Evolutionary conservation across 2,329 filamentous ascomycete genomes (phyloP), one percentile per base, ranked within the genome.

Genomic region (Fusarium oxysporum): DNA sequence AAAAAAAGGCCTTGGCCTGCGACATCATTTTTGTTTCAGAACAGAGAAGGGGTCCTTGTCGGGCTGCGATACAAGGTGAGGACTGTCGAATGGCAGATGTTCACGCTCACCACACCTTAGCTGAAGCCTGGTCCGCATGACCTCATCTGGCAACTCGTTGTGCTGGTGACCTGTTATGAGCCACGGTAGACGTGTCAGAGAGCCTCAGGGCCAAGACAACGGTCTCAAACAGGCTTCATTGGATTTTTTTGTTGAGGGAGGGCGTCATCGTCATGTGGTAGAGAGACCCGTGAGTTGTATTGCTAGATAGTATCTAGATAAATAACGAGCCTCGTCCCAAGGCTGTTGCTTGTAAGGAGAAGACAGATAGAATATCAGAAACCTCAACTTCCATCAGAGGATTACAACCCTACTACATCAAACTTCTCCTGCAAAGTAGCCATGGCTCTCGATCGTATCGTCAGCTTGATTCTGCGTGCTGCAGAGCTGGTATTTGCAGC

Each of bases 401-500:
- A 64, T 25, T 30, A 47, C 37, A 62, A n/a, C 30, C 40, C 25
- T 44, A 21, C 25, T 40, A 55, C 41, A 56, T 11, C 19, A 11
- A 12, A 19, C 32, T 19, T 21, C 23, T 37, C 45, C 21, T 30
- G 8, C 28, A 68, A 44, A 25, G 37, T 40, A 62, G 35, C 30
- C 59, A 85, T 84, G 82, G 82, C 81, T 63, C 68, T 85, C 56
- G 81, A 83, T 64, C 82, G 83, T 53, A 73, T 85, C 61, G 77
- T 84, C 66, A 83, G 81, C 68, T 75, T 83, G 64, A 62, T 81
- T 50, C 79, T 85, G 51, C 83, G 83, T 33, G 76, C 77, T 35
- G 81, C 82, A 23, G 79, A 94, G 83, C 86, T 95, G 71, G 89
- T 86, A 77, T 94, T 92, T 78, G 91, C 88, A n/a, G 87, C 89